phyloP scores from a whole-genome alignment of 352 stramenopile species.

The Phytophthora chlamydospora region DNA sequence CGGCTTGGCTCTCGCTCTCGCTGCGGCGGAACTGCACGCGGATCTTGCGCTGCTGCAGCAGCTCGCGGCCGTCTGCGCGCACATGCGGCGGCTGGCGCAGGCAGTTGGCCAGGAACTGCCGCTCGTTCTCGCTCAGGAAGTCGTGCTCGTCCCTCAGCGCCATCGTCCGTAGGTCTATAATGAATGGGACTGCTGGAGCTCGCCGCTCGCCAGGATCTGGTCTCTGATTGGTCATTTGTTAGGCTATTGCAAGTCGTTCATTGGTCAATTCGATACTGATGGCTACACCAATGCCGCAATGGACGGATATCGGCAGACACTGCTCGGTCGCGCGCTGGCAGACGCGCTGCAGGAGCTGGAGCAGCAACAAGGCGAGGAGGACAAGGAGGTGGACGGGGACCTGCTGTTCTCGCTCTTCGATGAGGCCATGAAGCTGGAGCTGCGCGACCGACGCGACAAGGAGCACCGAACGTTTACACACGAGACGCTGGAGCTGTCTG shows the following conservation, averaged over 20 bases:
- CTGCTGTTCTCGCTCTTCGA: constrained; percentile 65
- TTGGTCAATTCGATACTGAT: not conserved
- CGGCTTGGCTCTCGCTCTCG: constrained; percentile 76
- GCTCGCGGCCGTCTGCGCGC: constrained; percentile 75
- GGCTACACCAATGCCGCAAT: constrained; percentile 28
- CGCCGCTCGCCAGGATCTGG: not conserved
- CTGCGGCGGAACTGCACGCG: constrained; percentile 83
- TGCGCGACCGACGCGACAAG: constrained; percentile 12
- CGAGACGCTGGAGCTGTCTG: constrained; percentile 47
- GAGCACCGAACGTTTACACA: constrained; percentile 50
- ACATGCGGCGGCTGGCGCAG: constrained; percentile 64
- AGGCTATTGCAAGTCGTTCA: too few species aligned
- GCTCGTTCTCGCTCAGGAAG: constrained; percentile 85
- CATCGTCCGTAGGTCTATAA: constrained; percentile 32
- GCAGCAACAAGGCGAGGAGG: constrained; percentile 9
- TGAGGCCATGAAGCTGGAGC: constrained; percentile 43
- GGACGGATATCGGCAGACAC: constrained; percentile 68
- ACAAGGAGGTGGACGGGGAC: constrained; percentile 46
- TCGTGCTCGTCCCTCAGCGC: constrained; percentile 67
- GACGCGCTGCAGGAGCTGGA: constrained; percentile 70
- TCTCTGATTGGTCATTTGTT: constrained; percentile 29
- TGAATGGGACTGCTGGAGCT: constrained; percentile 16
- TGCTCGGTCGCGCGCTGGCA: constrained; percentile 64
- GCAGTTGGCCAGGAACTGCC: constrained; percentile 73
- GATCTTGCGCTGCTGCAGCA: constrained; percentile 86